A percentile compares a stretch with the other conserved stretches of the same genome.
Conservation (phyloP, 1,139 yeast species). For the Kodamaea suecica region DNA sequence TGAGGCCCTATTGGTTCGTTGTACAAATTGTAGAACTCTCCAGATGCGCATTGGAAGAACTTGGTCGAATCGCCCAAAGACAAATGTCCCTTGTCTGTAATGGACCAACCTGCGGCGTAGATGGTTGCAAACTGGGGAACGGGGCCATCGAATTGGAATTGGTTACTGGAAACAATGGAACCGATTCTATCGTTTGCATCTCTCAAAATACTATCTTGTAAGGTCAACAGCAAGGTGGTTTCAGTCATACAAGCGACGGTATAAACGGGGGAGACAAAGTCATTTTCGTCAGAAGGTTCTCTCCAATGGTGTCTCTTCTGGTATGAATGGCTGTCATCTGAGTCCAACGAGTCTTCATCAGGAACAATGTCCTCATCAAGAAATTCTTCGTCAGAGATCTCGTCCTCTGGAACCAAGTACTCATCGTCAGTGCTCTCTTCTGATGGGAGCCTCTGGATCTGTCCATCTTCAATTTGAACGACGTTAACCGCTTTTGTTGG, state of each 20-base stretch:
- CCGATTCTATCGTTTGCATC: slow-evolving; percentile 40
- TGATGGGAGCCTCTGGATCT: slow-evolving; percentile 26
- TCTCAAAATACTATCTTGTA: slow-evolving; percentile 32
- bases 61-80: slow-evolving; percentile 33
- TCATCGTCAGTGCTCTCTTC: slow-evolving; percentile 2
- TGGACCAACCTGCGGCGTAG: slow-evolving; percentile 44
- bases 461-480: slow-evolving; percentile 32
- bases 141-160: slow-evolving; percentile 48
- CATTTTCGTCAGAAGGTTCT: slow-evolving; percentile 5
- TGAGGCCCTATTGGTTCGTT: slow-evolving; percentile 30
- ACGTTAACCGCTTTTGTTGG: slow-evolving; percentile 24
- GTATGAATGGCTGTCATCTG: no score
- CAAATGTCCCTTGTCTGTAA: slow-evolving; percentile 35
- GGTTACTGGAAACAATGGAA: slow-evolving; percentile 40
- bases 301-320: slow-evolving; percentile 2
- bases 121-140: slow-evolving; percentile 42
- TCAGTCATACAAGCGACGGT: slow-evolving; percentile 35
- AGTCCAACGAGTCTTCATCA: neutral
- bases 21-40: slow-evolving; percentile 41
- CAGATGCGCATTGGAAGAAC: slow-evolving; percentile 45
- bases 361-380: slow-evolving; percentile 1
- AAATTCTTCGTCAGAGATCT: neutral
- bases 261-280: slow-evolving; percentile 23
- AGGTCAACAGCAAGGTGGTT: slow-evolving; percentile 31
- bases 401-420: neutral